Conservation (phyloP, 139 green algal genomes). For the Desmodesmus armatus region DNA sequence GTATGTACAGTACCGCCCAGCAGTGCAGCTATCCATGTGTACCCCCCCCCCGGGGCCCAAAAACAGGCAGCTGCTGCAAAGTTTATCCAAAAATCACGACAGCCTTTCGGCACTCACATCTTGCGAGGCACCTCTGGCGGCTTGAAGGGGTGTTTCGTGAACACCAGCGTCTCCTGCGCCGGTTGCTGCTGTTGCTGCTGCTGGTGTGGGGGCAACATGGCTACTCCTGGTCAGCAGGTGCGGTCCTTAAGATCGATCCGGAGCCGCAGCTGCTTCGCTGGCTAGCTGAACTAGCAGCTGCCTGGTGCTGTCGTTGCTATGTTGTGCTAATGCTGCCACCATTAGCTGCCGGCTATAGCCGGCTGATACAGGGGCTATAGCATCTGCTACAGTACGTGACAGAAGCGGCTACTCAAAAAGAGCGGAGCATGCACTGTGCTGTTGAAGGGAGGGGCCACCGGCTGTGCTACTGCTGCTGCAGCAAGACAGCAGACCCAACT, state of each 20-base stretch:
- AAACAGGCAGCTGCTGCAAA: background rate
- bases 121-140: conserved; percentile 75
- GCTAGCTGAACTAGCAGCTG: background rate
- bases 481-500: too few relatives aligned
- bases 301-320: background rate
- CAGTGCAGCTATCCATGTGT: background rate
- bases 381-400: background rate
- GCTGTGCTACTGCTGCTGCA: background rate
- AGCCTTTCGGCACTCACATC: conserved; percentile 67
- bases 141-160: conserved; percentile 79
- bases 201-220: too few relatives aligned
- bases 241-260: too few relatives aligned
- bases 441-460: background rate
- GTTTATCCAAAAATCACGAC: background rate
- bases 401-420: background rate
- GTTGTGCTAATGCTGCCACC: too few relatives aligned
- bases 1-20: too few relatives aligned
- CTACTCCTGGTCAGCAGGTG: too few relatives aligned
- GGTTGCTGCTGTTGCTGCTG: conserved; percentile 14
- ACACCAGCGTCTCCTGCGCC: conserved; percentile 52
- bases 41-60: too few relatives aligned
- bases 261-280: background rate
- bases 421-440: background rate
- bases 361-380: background rate
- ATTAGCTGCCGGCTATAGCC: background rate